phyloP scores from a whole-genome alignment of 2,329 filamentous ascomycete species.

The Hysterium pulicare region DNA sequence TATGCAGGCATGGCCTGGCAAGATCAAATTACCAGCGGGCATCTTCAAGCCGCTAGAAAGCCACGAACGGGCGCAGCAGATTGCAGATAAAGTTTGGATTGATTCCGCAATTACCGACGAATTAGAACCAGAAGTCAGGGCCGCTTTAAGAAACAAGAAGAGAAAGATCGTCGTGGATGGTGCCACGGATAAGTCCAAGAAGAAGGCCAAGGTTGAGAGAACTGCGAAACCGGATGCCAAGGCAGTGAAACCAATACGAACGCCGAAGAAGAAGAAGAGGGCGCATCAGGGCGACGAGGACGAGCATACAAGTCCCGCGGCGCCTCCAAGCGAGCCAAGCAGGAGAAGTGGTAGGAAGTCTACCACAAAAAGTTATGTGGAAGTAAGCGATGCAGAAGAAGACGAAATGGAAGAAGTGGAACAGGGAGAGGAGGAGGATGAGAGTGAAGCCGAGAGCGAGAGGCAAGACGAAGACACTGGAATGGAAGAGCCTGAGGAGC shows the following conservation, averaged over 20 bases:
- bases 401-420: slow-evolving; percentile 28
- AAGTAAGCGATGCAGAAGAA: slow-evolving; percentile 43
- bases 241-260: slow-evolving; percentile 30
- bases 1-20: slow-evolving; percentile 77
- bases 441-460: slow-evolving; percentile 12
- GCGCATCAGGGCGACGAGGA: slow-evolving; percentile 29
- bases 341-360: slow-evolving; percentile 42
- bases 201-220: slow-evolving; percentile 33
- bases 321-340: slow-evolving; percentile 40
- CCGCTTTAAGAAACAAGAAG: slow-evolving; percentile 60
- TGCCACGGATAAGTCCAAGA: slow-evolving; percentile 25
- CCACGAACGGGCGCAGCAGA: slow-evolving; percentile 76
- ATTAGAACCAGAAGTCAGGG: slow-evolving; percentile 74
- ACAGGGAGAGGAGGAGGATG: slow-evolving; percentile 14
- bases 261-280: slow-evolving; percentile 36
- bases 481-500: slow-evolving; percentile 21
- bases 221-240: slow-evolving; percentile 26
- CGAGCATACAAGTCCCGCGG: slow-evolving; percentile 26
- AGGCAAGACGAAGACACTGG: slow-evolving; percentile 27
- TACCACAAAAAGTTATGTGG: slow-evolving; percentile 44
- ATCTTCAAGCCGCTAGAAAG: slow-evolving; percentile 73
- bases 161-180: slow-evolving; percentile 25
- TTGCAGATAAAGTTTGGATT: slow-evolving; percentile 81
- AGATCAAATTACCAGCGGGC: slow-evolving; percentile 74
- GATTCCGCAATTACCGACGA: slow-evolving; percentile 70